phyloP scores from a whole-genome alignment of 768 basidiomycete genomes.

The Pisolithus sp. region DNA sequence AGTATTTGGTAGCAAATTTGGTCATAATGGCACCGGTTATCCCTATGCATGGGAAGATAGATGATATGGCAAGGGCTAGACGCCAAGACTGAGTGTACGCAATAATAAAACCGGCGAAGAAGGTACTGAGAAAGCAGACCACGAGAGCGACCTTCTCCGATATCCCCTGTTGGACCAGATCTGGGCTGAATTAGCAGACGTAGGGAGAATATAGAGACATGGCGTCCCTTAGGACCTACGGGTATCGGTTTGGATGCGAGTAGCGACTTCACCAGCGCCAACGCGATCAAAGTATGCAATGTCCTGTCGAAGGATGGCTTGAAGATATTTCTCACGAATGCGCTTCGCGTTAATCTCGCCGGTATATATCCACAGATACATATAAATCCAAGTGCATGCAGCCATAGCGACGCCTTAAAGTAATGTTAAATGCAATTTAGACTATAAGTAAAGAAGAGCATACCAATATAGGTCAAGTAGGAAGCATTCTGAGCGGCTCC shows the following conservation, averaged over 20 bases:
- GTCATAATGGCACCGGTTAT: slow-evolving; percentile 70
- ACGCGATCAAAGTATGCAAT: slow-evolving; percentile 87
- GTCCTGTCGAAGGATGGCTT: slow-evolving; percentile 77
- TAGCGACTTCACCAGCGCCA: slow-evolving; percentile 93
- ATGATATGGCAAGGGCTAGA: slow-evolving; percentile 74
- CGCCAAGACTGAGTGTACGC: slow-evolving; percentile 72
- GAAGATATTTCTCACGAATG: slow-evolving; percentile 76
- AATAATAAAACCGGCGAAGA: slow-evolving; percentile 73
- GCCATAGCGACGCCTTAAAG: slow-evolving; percentile 67
- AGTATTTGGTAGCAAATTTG: slow-evolving; percentile 53
- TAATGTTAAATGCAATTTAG: slow-evolving; percentile 1
- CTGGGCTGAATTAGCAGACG: slow-evolving; percentile 28
- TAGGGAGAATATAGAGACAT: not conserved
- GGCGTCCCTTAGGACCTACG: slow-evolving; percentile 40
- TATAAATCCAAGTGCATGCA: slow-evolving; percentile 65
- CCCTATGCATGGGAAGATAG: slow-evolving; percentile 79
- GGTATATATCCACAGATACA: slow-evolving; percentile 64
- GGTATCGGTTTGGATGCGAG: slow-evolving; percentile 84
- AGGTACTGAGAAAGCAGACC: slow-evolving; percentile 59
- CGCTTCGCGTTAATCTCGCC: slow-evolving; percentile 80
- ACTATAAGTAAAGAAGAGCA: slow-evolving; percentile 12
- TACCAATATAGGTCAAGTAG: slow-evolving; percentile 65
- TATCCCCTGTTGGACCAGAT: slow-evolving; percentile 86
- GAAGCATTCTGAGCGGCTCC: slow-evolving; percentile 50
- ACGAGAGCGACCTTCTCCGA: slow-evolving; percentile 81